Evolutionary conservation across 805 yeast genomes (phyloP).

Genomic region (Candida nitratophila): DNA sequence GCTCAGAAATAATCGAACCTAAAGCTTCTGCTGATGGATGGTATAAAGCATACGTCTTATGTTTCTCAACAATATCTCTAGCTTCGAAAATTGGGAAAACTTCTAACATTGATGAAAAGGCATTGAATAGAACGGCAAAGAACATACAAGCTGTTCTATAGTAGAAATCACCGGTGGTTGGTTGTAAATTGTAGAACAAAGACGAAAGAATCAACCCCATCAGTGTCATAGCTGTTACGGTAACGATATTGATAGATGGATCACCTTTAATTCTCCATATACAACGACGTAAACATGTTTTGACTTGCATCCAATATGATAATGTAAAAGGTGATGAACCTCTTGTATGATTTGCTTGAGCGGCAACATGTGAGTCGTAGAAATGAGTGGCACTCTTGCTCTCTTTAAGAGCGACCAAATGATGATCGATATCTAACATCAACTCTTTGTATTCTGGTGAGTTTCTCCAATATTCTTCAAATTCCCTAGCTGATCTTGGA

Average conservation of each 20-base stretch:
- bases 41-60: slow-evolving; percentile 54
- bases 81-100: slow-evolving; percentile 50
- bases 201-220: slow-evolving; percentile 59
- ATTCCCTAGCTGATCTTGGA: slow-evolving; percentile 51
- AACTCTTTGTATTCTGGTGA: slow-evolving; percentile 25
- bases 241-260: slow-evolving; percentile 38
- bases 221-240: slow-evolving; percentile 40
- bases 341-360: slow-evolving; percentile 33
- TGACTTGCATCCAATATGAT: slow-evolving; percentile 42
- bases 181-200: slow-evolving; percentile 43
- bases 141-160: slow-evolving; percentile 59
- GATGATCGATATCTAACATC: slow-evolving; percentile 29
- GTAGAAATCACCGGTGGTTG: slow-evolving; percentile 47
- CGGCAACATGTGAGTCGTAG: slow-evolving; percentile 29
- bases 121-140: slow-evolving; percentile 52
- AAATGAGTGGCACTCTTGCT: not conserved
- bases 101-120: slow-evolving; percentile 56
- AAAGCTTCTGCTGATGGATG: slow-evolving; percentile 61
- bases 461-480: slow-evolving; percentile 48
- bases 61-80: slow-evolving; percentile 59
- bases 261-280: slow-evolving; percentile 34
- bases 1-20: slow-evolving; percentile 47
- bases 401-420: slow-evolving; percentile 5
- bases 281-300: slow-evolving; percentile 47
- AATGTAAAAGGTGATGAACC: slow-evolving; percentile 30